Conservation (phyloP, 1,284 basidiomycete species). For the Earliella scabrosa region DNA sequence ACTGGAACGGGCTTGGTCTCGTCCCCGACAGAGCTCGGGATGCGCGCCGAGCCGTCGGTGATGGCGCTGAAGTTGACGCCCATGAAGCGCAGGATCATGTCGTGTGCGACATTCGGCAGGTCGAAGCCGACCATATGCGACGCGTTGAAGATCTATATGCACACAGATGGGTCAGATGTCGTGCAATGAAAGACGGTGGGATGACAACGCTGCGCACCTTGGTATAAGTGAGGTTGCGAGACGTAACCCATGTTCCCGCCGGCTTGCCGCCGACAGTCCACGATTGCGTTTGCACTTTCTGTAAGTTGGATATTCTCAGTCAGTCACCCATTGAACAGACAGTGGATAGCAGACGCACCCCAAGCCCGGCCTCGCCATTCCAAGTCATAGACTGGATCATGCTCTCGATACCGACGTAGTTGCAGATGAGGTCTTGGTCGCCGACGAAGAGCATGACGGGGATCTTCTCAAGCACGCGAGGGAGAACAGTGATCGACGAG, state of each 20-base stretch:
- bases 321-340: background rate
- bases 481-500: slow-evolving; percentile 81
- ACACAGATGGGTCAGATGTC: too few relatives aligned
- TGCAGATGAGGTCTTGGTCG: slow-evolving; percentile 96
- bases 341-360: slow-evolving; percentile 54
- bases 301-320: background rate
- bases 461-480: slow-evolving; percentile 78
- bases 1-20: slow-evolving; percentile 63
- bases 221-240: slow-evolving; percentile 92
- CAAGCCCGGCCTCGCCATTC: slow-evolving; percentile 85
- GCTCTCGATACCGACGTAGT: slow-evolving; percentile 89
- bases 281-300: slow-evolving; percentile 75
- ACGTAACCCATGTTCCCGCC: slow-evolving; percentile 90
- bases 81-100: slow-evolving; percentile 99
- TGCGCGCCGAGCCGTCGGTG: slow-evolving; percentile 71
- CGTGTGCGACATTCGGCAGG: slow-evolving; percentile 86
- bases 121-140: slow-evolving; percentile 97
- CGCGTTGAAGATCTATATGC: slow-evolving; percentile 75
- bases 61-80: slow-evolving; percentile 84
- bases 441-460: slow-evolving; percentile 93
- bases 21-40: slow-evolving; percentile 79
- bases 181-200: background rate
- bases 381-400: slow-evolving; percentile 86
- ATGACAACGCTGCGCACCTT: slow-evolving; percentile 52
- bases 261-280: slow-evolving; percentile 84